Evolutionary conservation across 192 early-diverging fungal genomes (phyloP).

Genomic region (Podila horticola): DNA sequence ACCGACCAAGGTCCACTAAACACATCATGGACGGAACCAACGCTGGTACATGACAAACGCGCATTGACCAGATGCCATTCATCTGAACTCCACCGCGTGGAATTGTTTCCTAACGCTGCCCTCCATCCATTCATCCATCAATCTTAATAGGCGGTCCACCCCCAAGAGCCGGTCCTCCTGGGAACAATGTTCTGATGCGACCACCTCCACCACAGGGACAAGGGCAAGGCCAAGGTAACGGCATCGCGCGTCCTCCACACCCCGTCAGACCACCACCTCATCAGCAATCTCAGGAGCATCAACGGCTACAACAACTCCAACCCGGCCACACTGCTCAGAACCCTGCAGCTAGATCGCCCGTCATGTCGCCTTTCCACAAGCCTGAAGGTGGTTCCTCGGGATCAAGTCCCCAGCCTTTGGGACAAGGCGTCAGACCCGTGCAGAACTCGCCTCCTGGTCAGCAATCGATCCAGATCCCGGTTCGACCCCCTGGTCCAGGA

Average conservation of each 20-base stretch:
- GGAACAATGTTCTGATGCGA: constrained; percentile 22
- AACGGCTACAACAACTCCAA: constrained; percentile 13
- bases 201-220: constrained; percentile 25
- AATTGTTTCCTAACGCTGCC: background rate
- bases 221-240: constrained; percentile 4
- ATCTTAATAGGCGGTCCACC: constrained; percentile 8
- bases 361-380: background rate
- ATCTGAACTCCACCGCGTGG: too few relatives aligned
- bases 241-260: constrained; percentile 22
- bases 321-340: background rate
- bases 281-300: constrained; percentile 19
- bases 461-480: background rate
- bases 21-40: background rate
- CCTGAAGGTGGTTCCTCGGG: background rate
- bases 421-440: background rate
- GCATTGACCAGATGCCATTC: background rate
- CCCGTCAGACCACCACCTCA: constrained; percentile 30
- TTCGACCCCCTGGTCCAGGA: background rate
- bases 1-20: background rate
- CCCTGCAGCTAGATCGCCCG: constrained; percentile 1
- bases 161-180: constrained; percentile 31
- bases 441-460: background rate
- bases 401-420: background rate
- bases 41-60: background rate
- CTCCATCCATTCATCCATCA: background rate